Percentiles rank a stretch among this genome's conserved stretches.
These are phyloP conservation scores for Aspergillus fumigatus DNA, from an alignment of 2,329 filamentous ascomycete species.

Conservation along the genomic window DNA sequence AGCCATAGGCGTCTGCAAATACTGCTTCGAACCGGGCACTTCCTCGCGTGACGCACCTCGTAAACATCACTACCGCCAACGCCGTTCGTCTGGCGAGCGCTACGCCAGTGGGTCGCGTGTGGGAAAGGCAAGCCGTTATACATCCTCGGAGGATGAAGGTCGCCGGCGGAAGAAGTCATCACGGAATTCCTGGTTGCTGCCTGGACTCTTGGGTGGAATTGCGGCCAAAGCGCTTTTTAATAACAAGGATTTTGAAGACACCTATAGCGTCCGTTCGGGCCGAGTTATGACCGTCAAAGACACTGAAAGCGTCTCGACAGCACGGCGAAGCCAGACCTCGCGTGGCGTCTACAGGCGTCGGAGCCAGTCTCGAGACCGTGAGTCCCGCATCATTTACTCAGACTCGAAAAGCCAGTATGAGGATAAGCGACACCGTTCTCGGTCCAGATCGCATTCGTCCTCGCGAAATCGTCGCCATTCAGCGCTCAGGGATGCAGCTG, in stretches of 20 bases:
- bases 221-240: constrained; percentile 53
- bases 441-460: constrained; percentile 39
- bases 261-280: constrained; percentile 56
- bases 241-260: constrained; percentile 55
- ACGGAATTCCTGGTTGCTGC: constrained; percentile 49
- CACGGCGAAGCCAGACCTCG: constrained; percentile 41
- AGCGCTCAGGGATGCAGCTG: constrained; percentile 29
- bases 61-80: constrained; percentile 52
- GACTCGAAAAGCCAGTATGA: constrained; percentile 18
- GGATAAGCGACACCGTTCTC: constrained; percentile 28
- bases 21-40: constrained; percentile 60
- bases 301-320: constrained; percentile 23
- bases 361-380: constrained; percentile 34
- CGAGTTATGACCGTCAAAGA: constrained; percentile 30
- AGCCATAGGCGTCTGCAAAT: constrained; percentile 60
- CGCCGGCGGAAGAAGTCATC: constrained; percentile 43
- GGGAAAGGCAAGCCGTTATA: constrained; percentile 58
- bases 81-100: constrained; percentile 45
- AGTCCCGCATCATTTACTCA: constrained; percentile 25
- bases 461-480: constrained; percentile 25
- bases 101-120: constrained; percentile 44
- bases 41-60: constrained; percentile 55
- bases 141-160: constrained; percentile 48
- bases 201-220: constrained; percentile 52
- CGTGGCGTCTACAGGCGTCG: constrained; percentile 33